Evolutionary conservation across 768 basidiomycete species (phyloP).

Genomic region (Coprinopsis marcescibilis): DNA sequence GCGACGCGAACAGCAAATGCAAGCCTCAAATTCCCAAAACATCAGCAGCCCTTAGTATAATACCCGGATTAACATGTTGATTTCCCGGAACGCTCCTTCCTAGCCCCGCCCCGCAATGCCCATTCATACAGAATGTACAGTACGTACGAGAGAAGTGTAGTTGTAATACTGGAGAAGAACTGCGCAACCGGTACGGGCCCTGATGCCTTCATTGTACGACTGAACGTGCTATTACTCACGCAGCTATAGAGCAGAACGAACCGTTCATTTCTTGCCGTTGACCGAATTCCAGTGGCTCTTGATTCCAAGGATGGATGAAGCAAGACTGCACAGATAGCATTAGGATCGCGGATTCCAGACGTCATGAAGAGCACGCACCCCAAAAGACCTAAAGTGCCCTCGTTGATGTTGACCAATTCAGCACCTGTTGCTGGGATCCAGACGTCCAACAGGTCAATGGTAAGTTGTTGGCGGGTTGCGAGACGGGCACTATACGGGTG

Average conservation of each 20-base stretch:
- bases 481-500: slow-evolving; percentile 57
- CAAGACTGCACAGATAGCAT: slow-evolving; percentile 37
- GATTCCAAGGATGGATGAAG: slow-evolving; percentile 66
- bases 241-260: slow-evolving; percentile 1
- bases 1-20: slow-evolving; percentile 37
- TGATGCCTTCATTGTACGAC: not conserved
- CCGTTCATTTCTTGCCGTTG: slow-evolving; percentile 33
- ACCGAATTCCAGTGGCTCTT: slow-evolving; percentile 62
- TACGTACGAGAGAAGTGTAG: too few species aligned
- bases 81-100: too few species aligned
- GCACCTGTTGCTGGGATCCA: slow-evolving; percentile 87
- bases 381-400: slow-evolving; percentile 78
- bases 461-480: slow-evolving; percentile 70
- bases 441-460: slow-evolving; percentile 80
- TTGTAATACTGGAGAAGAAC: too few species aligned
- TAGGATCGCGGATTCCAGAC: slow-evolving; percentile 3
- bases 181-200: too few species aligned
- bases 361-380: slow-evolving; percentile 48
- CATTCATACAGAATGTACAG: too few species aligned
- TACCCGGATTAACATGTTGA: too few species aligned
- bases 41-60: too few species aligned
- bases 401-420: slow-evolving; percentile 70
- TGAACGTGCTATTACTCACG: not conserved
- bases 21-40: slow-evolving; percentile 9
- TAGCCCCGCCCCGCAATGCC: too few species aligned